phyloP scores from a whole-genome alignment of 495 filamentous ascomycete species.

The Xylaria venustula region DNA sequence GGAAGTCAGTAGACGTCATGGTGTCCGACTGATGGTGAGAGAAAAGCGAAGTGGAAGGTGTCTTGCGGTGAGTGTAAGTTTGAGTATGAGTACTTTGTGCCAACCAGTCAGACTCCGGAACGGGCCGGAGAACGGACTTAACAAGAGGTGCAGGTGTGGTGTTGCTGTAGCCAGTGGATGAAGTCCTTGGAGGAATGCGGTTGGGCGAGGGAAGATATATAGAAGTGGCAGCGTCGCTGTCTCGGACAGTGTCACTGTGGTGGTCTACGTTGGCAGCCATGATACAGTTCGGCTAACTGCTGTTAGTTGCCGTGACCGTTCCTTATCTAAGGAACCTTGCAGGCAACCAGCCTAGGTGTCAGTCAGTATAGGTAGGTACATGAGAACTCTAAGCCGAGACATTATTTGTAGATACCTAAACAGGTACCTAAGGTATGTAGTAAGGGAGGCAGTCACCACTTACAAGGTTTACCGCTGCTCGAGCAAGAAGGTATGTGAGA shows the following conservation, averaged over 20 bases:
- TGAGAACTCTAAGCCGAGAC: too few relatives aligned
- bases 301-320: background rate
- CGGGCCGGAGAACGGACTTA: slow-evolving; percentile 52
- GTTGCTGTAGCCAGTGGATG: slow-evolving; percentile 51
- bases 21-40: slow-evolving; percentile 20
- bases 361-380: too few relatives aligned
- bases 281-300: background rate
- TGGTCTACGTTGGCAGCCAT: slow-evolving; percentile 5
- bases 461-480: too few relatives aligned
- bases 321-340: too few relatives aligned
- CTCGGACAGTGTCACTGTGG: slow-evolving; percentile 22
- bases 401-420: too few relatives aligned
- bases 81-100: slow-evolving; percentile 29
- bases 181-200: slow-evolving; percentile 70
- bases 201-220: slow-evolving; percentile 57
- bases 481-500: too few relatives aligned
- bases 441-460: too few relatives aligned
- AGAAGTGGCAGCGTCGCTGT: slow-evolving; percentile 17
- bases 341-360: too few relatives aligned
- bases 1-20: slow-evolving; percentile 31
- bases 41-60: slow-evolving; percentile 27
- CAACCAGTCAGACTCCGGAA: slow-evolving; percentile 60
- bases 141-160: slow-evolving; percentile 31
- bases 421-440: too few relatives aligned
- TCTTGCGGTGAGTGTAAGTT: slow-evolving; percentile 22